phyloP scores from a whole-genome alignment of 495 filamentous ascomycete species.

The Talaromyces ruber region DNA sequence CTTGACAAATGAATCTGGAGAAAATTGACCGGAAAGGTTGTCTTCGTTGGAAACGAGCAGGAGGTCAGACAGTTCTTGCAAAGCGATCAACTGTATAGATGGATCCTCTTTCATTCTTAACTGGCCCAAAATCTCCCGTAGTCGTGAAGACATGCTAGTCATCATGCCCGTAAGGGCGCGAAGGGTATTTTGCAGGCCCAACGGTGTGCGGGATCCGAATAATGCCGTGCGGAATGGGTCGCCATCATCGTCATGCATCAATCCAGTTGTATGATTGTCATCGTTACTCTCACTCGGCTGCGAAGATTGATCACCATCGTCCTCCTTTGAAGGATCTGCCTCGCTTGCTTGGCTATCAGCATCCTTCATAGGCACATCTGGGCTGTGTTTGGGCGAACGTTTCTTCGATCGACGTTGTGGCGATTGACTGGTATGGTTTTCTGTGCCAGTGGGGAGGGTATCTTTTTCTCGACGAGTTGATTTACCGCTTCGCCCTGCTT shows the following conservation, averaged over 20 bases:
- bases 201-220: slow-evolving; percentile 58
- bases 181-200: slow-evolving; percentile 71
- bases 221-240: slow-evolving; percentile 70
- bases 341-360: slow-evolving; percentile 33
- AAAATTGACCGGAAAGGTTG: slow-evolving; percentile 91
- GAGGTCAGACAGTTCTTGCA: slow-evolving; percentile 90
- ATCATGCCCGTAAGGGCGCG: slow-evolving; percentile 87
- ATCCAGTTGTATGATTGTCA: slow-evolving; percentile 37
- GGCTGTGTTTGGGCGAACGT: slow-evolving; percentile 41
- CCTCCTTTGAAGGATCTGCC: slow-evolving; percentile 16
- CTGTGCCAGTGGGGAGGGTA: neutral
- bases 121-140: slow-evolving; percentile 78
- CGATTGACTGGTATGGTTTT: slow-evolving; percentile 26
- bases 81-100: slow-evolving; percentile 80
- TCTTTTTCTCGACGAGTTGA: slow-evolving; percentile 14
- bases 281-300: slow-evolving; percentile 55
- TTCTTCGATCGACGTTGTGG: slow-evolving; percentile 44
- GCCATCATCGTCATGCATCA: slow-evolving; percentile 60
- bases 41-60: slow-evolving; percentile 93
- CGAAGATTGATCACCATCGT: slow-evolving; percentile 27
- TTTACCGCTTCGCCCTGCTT: slow-evolving; percentile 51
- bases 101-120: slow-evolving; percentile 82
- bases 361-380: slow-evolving; percentile 45
- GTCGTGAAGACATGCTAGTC: slow-evolving; percentile 66
- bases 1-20: slow-evolving; percentile 89